Conservation (phyloP, 116 monocot genomes). For the Dioscorea cayenensis region DNA sequence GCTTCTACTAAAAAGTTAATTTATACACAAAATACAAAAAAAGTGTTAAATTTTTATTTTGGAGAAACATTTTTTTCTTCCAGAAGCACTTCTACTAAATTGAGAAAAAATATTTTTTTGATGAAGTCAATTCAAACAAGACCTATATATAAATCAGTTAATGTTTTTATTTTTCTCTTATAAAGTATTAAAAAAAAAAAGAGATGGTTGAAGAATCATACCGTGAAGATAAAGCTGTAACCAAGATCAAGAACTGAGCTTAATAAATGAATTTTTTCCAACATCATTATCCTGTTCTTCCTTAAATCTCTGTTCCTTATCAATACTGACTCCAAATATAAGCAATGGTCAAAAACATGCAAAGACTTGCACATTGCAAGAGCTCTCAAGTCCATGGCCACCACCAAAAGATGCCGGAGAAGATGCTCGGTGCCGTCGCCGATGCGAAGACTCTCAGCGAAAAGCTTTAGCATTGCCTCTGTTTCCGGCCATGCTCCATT, state of each 20-base stretch:
- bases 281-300: conserved; percentile 10
- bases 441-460: conserved; percentile 29
- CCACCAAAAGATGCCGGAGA: conserved; percentile 22
- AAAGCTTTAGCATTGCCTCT: conserved; percentile 29
- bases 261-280: conserved; percentile 26
- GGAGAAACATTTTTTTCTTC: no score
- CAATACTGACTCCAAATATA: conserved; percentile 2
- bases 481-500: conserved; percentile 34
- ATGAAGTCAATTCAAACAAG: no score
- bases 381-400: conserved; percentile 26
- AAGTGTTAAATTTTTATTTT: no score
- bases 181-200: no score
- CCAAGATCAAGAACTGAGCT: conserved; percentile 29
- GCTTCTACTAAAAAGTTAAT: no score
- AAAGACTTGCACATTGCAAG: conserved; percentile 12
- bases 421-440: conserved; percentile 18
- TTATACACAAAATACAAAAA: no score
- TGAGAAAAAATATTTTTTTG: no score
- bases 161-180: no score
- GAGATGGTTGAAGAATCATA: neutral
- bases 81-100: no score
- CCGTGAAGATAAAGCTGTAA: conserved; percentile 44
- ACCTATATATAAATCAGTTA: no score
- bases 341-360: conserved; percentile 21
- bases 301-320: conserved; percentile 18